Evolutionary conservation across 768 basidiomycete genomes (phyloP).

Genomic region (Scleroderma citrinum): DNA sequence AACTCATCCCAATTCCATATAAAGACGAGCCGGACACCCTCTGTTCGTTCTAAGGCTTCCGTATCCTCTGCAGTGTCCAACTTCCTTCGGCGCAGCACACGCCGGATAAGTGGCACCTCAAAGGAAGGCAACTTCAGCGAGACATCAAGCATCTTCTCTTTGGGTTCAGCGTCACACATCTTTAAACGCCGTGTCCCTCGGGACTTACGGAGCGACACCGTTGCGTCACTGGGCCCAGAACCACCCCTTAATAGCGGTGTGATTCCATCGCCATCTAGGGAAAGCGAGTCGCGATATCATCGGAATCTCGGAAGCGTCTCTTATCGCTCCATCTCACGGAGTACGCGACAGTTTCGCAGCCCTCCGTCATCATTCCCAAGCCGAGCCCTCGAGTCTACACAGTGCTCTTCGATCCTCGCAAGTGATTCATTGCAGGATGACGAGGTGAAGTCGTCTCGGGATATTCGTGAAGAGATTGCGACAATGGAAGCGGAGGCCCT

Average conservation of each 20-base stretch:
- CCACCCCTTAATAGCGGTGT: conserved; percentile 36
- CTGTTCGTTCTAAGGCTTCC: conserved; percentile 48
- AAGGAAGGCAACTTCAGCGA: conserved; percentile 38
- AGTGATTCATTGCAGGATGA: conserved; percentile 43
- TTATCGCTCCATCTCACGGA: conserved; percentile 40
- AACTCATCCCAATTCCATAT: conserved; percentile 23
- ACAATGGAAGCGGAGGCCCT: conserved; percentile 66
- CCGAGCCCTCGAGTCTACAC: conserved; percentile 31
- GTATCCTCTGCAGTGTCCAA: conserved; percentile 45
- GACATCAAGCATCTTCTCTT: conserved; percentile 37
- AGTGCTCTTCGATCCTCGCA: conserved; percentile 27
- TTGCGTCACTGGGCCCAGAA: conserved; percentile 20
- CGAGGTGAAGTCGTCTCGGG: conserved; percentile 50
- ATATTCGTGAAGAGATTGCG: conserved; percentile 62
- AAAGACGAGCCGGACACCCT: conserved; percentile 41
- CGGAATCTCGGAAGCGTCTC: conserved; percentile 17
- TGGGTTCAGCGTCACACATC: conserved; percentile 27
- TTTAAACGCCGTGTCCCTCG: conserved; percentile 39
- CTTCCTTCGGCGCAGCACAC: conserved; percentile 43
- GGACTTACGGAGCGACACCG: conserved; percentile 28
- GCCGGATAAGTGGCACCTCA: conserved; percentile 27
- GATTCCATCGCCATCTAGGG: conserved; percentile 40
- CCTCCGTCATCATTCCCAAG: conserved; percentile 55
- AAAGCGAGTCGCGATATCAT: conserved; percentile 18
- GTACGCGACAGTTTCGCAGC: conserved; percentile 39